These are phyloP conservation scores for Thinopyrum elongatum DNA, from an alignment of 176 grass and related monocot species.

Conservation along the genomic window DNA sequence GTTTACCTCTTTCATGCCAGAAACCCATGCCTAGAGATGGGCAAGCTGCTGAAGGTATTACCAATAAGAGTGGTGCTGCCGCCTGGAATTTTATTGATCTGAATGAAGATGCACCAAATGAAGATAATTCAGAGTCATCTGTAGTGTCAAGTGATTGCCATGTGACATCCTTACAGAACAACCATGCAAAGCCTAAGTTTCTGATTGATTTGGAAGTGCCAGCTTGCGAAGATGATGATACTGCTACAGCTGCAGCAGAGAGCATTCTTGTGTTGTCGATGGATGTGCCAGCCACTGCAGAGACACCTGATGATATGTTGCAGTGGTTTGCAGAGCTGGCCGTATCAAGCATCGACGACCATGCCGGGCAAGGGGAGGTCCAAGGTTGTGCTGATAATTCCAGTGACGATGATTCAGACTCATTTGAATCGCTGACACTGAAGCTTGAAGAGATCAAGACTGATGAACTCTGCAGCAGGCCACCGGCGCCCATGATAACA, in stretches of 20 bases:
- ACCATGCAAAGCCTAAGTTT: background rate
- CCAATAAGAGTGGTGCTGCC: background rate
- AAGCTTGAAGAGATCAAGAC: constrained; percentile 25
- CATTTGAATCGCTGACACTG: constrained; percentile 13
- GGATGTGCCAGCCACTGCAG: background rate
- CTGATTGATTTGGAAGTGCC: constrained; percentile 20
- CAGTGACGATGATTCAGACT: background rate
- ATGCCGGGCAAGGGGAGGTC: background rate
- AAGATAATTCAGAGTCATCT: constrained; percentile 24
- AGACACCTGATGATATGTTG: background rate
- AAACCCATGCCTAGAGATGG: background rate
- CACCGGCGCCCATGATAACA: background rate
- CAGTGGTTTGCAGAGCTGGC: constrained; percentile 25
- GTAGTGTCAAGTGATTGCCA: constrained; percentile 19
- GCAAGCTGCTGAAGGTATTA: background rate
- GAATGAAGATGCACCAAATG: constrained; percentile 7
- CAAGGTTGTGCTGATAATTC: background rate
- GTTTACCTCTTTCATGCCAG: constrained; percentile 1
- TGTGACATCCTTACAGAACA: background rate
- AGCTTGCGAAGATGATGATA: constrained; percentile 18
- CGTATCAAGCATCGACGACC: background rate
- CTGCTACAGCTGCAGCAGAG: constrained; percentile 14
- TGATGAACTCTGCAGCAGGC: background rate
- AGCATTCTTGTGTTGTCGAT: constrained; percentile 11
- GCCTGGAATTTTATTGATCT: background rate